Percentiles rank a stretch among this genome's conserved stretches.
These are phyloP conservation scores for Bryum argenteum DNA, from an alignment of 225 moss, liverwort and hornwort genomes.

Conservation along the genomic window DNA sequence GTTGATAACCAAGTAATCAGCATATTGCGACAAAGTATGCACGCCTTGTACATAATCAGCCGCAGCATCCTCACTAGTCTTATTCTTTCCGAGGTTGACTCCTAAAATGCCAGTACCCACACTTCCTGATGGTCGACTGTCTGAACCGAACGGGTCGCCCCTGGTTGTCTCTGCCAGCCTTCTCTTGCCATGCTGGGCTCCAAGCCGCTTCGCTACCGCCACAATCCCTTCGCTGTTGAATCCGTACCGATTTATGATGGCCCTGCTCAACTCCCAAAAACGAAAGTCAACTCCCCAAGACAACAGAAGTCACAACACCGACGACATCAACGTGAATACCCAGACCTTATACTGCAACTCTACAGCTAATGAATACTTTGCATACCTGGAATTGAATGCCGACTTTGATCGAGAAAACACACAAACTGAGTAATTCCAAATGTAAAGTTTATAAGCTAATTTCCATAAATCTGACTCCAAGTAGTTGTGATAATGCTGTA, in stretches of 20 bases:
- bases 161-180: conserved; percentile 78
- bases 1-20: conserved; percentile 97
- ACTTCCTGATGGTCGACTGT: conserved; percentile 68
- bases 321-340: neutral
- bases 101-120: conserved; percentile 85
- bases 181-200: conserved; percentile 95
- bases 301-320: neutral
- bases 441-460: too few relatives aligned
- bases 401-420: too few relatives aligned
- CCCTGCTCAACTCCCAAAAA: conserved; percentile 40
- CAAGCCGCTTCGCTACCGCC: conserved; percentile 92
- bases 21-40: conserved; percentile 94
- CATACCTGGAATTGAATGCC: too few relatives aligned
- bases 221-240: conserved; percentile 99
- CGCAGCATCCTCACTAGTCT: conserved; percentile 83
- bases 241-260: conserved; percentile 94
- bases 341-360: too few relatives aligned
- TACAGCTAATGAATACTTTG: too few relatives aligned
- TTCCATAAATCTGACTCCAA: too few relatives aligned
- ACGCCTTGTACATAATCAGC: conserved; percentile 97
- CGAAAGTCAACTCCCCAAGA: neutral
- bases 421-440: too few relatives aligned
- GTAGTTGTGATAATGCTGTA: too few relatives aligned
- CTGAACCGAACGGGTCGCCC: conserved; percentile 47
- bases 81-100: conserved; percentile 95